Evolutionary conservation across 495 filamentous ascomycete genomes (phyloP).

Genomic region (Podospora anserina): DNA sequence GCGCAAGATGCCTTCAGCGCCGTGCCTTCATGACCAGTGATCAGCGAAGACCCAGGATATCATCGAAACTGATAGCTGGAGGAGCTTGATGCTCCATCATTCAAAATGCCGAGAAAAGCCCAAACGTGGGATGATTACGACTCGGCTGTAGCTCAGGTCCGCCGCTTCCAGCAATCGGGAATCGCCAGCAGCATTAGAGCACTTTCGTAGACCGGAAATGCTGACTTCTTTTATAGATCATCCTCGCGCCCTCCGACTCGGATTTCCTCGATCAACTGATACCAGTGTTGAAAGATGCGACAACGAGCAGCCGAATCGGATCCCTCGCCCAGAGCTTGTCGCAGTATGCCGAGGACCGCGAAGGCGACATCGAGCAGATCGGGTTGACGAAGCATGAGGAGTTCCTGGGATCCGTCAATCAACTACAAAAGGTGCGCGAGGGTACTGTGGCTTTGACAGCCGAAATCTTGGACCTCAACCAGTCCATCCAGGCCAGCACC

Average conservation of each 20-base stretch:
- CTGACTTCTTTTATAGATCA: conserved; percentile 57
- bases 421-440: conserved; percentile 83
- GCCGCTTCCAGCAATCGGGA: conserved; percentile 7
- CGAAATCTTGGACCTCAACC: conserved; percentile 89
- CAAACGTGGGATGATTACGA: conserved; percentile 55
- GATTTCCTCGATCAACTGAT: conserved; percentile 96
- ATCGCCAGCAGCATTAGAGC: not conserved
- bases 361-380: conserved; percentile 88
- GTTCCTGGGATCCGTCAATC: conserved; percentile 88
- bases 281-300: conserved; percentile 85
- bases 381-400: conserved; percentile 96
- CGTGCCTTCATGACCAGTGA: not conserved
- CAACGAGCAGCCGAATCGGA: conserved; percentile 65
- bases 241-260: conserved; percentile 82
- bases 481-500: conserved; percentile 92
- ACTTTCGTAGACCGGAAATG: not conserved
- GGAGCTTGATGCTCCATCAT: conserved; percentile 17
- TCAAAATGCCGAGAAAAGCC: conserved; percentile 45
- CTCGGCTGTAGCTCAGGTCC: conserved; percentile 50
- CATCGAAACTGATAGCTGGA: not conserved
- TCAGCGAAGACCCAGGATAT: not conserved
- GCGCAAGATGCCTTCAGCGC: not conserved
- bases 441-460: conserved; percentile 81
- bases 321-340: conserved; percentile 74
- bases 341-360: conserved; percentile 78